Conservation (phyloP, 2,329 filamentous ascomycete species). For the Zelopaecilomyces penicillatus region DNA sequence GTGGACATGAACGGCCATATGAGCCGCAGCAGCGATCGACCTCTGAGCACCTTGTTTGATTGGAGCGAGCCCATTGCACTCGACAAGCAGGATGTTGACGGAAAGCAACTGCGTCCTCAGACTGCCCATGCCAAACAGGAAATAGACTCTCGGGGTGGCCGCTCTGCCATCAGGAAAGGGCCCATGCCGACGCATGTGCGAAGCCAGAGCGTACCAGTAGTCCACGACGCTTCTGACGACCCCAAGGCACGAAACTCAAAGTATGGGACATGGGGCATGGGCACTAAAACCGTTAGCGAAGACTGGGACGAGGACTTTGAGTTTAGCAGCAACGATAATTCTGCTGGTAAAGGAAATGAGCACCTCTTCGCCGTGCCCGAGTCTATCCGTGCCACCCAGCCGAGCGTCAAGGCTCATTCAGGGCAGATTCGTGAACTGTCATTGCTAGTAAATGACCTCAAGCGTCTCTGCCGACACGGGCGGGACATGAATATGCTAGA, state of each 20-base stretch:
- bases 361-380: slow-evolving; percentile 48
- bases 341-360: slow-evolving; percentile 24
- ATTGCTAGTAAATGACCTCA: slow-evolving; percentile 72
- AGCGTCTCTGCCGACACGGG: slow-evolving; percentile 64
- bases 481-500: slow-evolving; percentile 56
- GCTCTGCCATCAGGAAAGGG: slow-evolving; percentile 56
- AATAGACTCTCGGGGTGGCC: slow-evolving; percentile 60
- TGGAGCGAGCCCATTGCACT: slow-evolving; percentile 61
- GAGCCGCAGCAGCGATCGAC: slow-evolving; percentile 33
- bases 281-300: slow-evolving; percentile 72
- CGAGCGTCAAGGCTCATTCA: slow-evolving; percentile 73
- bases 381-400: slow-evolving; percentile 72
- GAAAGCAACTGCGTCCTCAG: slow-evolving; percentile 55
- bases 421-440: slow-evolving; percentile 77
- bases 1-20: slow-evolving; percentile 14
- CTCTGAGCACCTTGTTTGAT: slow-evolving; percentile 65
- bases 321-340: slow-evolving; percentile 42
- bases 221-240: slow-evolving; percentile 53
- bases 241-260: slow-evolving; percentile 51
- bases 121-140: slow-evolving; percentile 73
- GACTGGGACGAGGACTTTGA: slow-evolving; percentile 91
- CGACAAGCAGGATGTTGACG: slow-evolving; percentile 52
- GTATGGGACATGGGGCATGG: slow-evolving; percentile 74
- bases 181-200: slow-evolving; percentile 64
- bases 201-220: slow-evolving; percentile 72